A percentile compares a stretch with the other conserved stretches of the same genome.
These are phyloP conservation scores for Tolypocladium album DNA, from an alignment of 2,329 filamentous ascomycete species.

Conservation along the genomic window DNA sequence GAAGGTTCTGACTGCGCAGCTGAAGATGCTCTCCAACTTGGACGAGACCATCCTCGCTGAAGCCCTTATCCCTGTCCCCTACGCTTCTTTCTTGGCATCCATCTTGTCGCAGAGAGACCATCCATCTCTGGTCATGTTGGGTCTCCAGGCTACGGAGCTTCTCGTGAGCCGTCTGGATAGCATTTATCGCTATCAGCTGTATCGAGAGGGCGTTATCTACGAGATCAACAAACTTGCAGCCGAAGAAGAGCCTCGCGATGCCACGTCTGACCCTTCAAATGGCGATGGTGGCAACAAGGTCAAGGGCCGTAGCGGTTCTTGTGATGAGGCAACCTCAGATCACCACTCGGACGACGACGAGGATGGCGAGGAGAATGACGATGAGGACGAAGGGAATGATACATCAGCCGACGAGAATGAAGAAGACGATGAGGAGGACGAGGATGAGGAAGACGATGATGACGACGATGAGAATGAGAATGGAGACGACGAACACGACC, in stretches of 20 bases:
- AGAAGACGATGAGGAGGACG: conserved; percentile 39
- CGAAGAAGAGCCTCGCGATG: conserved; percentile 21
- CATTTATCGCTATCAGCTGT: conserved; percentile 93
- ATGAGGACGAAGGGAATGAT: conserved; percentile 20
- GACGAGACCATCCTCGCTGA: conserved; percentile 77
- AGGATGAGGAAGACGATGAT: conserved; percentile 42
- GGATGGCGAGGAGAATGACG: conserved; percentile 8
- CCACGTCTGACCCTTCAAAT: conserved; percentile 1
- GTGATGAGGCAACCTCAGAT: conserved; percentile 13
- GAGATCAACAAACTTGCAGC: conserved; percentile 76
- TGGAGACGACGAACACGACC: conserved; percentile 41
- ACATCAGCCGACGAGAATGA: conserved; percentile 31
- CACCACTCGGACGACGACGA: conserved; percentile 17
- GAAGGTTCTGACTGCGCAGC: conserved; percentile 87
- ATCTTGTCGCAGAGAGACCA: conserved; percentile 96
- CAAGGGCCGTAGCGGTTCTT: conserved; percentile 12
- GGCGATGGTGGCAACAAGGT: conserved; percentile 7
- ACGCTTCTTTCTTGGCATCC: conserved; percentile 88
- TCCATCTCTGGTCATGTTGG: conserved; percentile 72
- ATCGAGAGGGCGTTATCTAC: conserved; percentile 88
- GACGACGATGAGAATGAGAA: conserved; percentile 38
- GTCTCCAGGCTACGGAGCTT: conserved; percentile 80
- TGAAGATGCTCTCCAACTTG: conserved; percentile 97
- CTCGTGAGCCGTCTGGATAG: conserved; percentile 73
- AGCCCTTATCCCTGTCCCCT: conserved; percentile 76